These are phyloP conservation scores for Diaporthe longicolla DNA, from an alignment of 2,329 filamentous ascomycete species.

Conservation along the genomic window DNA sequence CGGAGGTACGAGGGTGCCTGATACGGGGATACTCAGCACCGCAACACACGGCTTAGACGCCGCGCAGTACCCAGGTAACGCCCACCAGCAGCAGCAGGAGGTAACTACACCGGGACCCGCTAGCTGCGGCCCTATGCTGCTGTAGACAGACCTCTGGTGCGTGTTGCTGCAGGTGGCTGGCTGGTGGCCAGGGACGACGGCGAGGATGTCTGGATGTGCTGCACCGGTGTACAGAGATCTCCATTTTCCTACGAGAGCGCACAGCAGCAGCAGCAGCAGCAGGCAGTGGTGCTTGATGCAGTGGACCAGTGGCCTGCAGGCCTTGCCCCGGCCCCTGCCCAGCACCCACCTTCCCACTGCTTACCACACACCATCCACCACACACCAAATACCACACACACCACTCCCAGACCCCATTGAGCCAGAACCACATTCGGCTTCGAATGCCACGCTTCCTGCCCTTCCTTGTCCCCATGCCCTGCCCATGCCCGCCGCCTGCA, in stretches of 20 bases:
- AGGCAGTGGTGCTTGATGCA: neutral
- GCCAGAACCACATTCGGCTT: conserved; percentile 25
- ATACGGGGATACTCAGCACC: neutral
- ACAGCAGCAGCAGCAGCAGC: conserved; percentile 4
- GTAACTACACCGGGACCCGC: neutral
- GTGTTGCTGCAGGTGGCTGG: neutral
- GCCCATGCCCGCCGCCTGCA: conserved; percentile 5
- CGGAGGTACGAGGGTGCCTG: conserved; percentile 3
- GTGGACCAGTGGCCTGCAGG: conserved; percentile 11
- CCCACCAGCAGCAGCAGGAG: neutral
- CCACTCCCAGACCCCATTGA: neutral
- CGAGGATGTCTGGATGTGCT: conserved; percentile 16
- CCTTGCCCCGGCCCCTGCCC: conserved; percentile 25
- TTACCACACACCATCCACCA: neutral
- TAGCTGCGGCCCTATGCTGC: too few species aligned
- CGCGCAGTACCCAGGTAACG: neutral
- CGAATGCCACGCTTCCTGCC: conserved; percentile 27
- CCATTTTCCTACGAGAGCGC: conserved; percentile 20
- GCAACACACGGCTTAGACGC: neutral
- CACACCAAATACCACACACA: neutral
- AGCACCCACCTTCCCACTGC: neutral
- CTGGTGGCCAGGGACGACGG: neutral
- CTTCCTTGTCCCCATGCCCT: neutral
- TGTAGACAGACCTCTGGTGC: neutral
- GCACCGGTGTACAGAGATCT: conserved; percentile 27